Conservation (phyloP, 805 yeast genomes). For the Pichia membranifaciens region DNA sequence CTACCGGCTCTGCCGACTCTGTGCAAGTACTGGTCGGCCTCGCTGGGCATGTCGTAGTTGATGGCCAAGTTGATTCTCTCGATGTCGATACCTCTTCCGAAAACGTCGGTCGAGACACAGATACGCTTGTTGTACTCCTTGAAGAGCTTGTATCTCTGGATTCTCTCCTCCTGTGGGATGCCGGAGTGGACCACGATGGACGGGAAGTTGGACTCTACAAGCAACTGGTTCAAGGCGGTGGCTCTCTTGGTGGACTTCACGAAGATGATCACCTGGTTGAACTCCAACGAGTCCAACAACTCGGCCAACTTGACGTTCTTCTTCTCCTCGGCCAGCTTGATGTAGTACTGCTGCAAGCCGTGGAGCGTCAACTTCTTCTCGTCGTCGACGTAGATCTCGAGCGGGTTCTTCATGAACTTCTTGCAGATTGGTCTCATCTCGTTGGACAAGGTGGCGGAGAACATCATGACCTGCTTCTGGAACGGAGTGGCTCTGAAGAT, state of each 20-base stretch:
- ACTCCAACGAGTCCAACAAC: slow-evolving; percentile 86
- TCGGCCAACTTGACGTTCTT: slow-evolving; percentile 92
- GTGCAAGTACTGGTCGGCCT: slow-evolving; percentile 97
- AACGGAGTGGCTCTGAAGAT: slow-evolving; percentile 96
- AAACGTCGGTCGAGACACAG: slow-evolving; percentile 97
- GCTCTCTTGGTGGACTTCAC: slow-evolving; percentile 92
- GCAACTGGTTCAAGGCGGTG: slow-evolving; percentile 78
- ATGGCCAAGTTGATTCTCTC: slow-evolving; percentile 98
- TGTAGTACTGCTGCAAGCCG: slow-evolving; percentile 95
- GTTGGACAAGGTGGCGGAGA: slow-evolving; percentile 89
- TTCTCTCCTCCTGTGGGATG: slow-evolving; percentile 96
- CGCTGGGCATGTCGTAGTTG: slow-evolving; percentile 92
- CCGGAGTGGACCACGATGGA: slow-evolving; percentile 95
- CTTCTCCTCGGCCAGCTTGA: slow-evolving; percentile 83
- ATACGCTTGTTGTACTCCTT: slow-evolving; percentile 98
- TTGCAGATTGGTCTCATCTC: slow-evolving; percentile 96
- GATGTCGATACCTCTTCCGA: slow-evolving; percentile 99
- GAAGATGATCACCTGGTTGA: slow-evolving; percentile 96
- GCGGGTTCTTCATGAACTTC: slow-evolving; percentile 96
- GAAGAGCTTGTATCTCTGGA: slow-evolving; percentile 90
- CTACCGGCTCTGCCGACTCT: slow-evolving; percentile 99
- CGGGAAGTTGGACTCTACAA: slow-evolving; percentile 92
- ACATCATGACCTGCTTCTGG: slow-evolving; percentile 99
- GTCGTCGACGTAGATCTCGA: slow-evolving; percentile 96
- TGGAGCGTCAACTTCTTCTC: slow-evolving; percentile 96